These are phyloP conservation scores for Avena eriantha DNA, from an alignment of 176 grass and related monocot genomes.

Conservation along the genomic window DNA sequence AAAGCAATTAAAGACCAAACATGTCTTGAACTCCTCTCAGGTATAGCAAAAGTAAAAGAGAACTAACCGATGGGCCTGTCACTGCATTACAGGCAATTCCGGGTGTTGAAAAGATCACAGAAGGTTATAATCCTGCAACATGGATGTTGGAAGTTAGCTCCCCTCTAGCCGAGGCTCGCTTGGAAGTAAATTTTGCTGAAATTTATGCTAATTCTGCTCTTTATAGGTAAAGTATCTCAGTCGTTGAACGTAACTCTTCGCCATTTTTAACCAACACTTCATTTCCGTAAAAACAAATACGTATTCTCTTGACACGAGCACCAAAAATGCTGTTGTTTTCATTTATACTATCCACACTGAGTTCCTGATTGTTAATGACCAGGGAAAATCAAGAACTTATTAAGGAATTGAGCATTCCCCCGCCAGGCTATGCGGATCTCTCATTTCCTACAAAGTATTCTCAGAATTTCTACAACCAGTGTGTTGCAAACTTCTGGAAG, in stretches of 20 bases:
- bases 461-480: conserved; percentile 73
- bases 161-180: conserved; percentile 56
- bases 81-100: conserved; percentile 68
- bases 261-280: background rate
- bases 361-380: conserved; percentile 15
- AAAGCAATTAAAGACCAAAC: conserved; percentile 8
- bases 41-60: background rate
- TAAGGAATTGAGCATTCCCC: conserved; percentile 67
- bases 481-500: conserved; percentile 78
- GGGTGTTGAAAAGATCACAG: conserved; percentile 69
- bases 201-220: conserved; percentile 70
- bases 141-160: conserved; percentile 89
- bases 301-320: background rate
- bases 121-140: conserved; percentile 87
- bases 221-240: conserved; percentile 57
- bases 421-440: conserved; percentile 58
- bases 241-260: background rate
- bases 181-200: conserved; percentile 75
- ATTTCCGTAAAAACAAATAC: conserved; percentile 1
- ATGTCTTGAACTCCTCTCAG: background rate
- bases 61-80: background rate
- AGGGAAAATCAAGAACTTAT: conserved; percentile 73
- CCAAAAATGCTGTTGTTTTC: background rate
- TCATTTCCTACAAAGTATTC: conserved; percentile 85
- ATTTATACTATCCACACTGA: background rate